A percentile compares a stretch with the other conserved stretches of the same genome.
Conservation (phyloP, 176 grass and related monocot species). For the Rhynchospora breviuscula region DNA sequence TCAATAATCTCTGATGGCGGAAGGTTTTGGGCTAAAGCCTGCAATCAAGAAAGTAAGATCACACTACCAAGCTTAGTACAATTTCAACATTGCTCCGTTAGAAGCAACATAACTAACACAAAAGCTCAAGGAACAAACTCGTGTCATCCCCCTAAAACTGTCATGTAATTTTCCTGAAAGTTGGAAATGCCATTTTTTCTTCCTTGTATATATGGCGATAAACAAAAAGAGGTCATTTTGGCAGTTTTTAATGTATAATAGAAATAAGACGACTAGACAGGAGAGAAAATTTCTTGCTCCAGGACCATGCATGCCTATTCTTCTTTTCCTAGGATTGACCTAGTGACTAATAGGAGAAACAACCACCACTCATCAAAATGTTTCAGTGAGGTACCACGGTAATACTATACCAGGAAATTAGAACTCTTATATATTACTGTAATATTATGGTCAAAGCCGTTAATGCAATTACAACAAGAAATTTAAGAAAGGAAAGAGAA, state of each 20-base stretch:
- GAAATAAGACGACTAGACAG: background rate
- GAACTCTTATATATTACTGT: background rate
- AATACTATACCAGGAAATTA: background rate
- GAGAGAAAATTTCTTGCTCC: background rate
- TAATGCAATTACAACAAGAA: slow-evolving; percentile 4
- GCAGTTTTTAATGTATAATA: background rate
- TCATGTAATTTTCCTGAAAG: background rate
- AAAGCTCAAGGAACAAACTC: background rate
- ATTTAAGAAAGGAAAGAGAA: background rate
- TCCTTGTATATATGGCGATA: background rate
- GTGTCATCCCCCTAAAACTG: background rate
- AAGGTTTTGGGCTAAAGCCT: slow-evolving; percentile 79
- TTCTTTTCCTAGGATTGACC: background rate
- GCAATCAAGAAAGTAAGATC: slow-evolving; percentile 3
- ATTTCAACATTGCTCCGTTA: background rate
- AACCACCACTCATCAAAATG: background rate
- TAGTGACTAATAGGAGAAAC: background rate
- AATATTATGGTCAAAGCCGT: background rate
- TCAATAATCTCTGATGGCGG: slow-evolving; percentile 75
- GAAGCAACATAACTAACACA: background rate
- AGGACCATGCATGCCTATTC: background rate
- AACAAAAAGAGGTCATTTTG: background rate
- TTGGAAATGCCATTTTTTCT: background rate
- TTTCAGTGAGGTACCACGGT: background rate
- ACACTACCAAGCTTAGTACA: background rate